Conservation (phyloP, 2,329 filamentous ascomycete genomes). For the Acephala macrosclerotiorum region DNA sequence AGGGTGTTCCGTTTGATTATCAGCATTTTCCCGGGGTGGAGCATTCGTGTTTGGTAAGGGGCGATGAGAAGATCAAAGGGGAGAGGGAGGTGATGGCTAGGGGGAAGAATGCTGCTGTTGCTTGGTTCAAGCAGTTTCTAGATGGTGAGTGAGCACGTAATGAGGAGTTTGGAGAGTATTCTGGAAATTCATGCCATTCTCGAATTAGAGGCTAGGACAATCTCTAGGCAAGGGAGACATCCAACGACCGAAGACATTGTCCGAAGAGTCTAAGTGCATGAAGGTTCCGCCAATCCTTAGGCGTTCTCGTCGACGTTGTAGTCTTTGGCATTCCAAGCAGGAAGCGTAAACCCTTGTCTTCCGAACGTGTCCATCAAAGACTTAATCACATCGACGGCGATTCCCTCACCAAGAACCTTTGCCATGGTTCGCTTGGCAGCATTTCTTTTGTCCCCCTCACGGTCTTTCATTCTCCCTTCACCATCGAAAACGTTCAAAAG, state of each 20-base stretch:
- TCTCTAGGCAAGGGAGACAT: too few species aligned
- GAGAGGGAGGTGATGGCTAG: conserved; percentile 55
- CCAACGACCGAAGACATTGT: background rate
- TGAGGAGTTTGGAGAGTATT: too few species aligned
- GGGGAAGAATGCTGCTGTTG: conserved; percentile 55
- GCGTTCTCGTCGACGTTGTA: background rate
- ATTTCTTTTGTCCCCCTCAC: background rate
- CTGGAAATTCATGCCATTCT: too few species aligned
- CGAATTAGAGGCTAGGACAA: too few species aligned
- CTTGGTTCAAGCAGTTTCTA: conserved; percentile 49
- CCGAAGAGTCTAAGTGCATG: background rate
- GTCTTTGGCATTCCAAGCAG: background rate
- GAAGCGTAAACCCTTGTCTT: background rate
- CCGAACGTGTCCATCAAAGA: background rate
- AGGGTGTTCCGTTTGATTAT: conserved; percentile 55
- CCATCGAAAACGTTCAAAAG: background rate
- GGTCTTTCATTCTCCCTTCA: background rate
- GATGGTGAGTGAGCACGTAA: background rate
- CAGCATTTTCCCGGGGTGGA: conserved; percentile 57
- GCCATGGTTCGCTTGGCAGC: background rate
- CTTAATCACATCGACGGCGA: background rate
- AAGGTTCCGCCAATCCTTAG: background rate
- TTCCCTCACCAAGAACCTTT: background rate
- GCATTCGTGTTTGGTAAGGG: conserved; percentile 55
- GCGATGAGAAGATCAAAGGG: conserved; percentile 47